Conservation (phyloP, 148 eudicot genomes). For the Chenopodium berlandieri region DNA sequence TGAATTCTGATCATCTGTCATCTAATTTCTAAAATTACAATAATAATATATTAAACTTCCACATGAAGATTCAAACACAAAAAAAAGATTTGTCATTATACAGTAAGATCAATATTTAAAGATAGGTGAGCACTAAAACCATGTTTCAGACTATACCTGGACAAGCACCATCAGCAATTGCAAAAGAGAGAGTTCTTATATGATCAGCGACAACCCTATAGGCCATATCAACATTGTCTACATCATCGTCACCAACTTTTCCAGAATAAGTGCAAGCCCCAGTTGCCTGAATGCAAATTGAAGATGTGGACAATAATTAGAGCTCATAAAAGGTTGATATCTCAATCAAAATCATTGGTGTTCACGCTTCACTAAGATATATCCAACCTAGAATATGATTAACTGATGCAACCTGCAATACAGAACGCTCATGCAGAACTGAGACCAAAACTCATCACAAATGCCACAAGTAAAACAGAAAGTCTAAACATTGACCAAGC, state of each 20-base stretch:
- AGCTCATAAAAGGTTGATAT: neutral
- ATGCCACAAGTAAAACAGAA: neutral
- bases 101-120: neutral
- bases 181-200: slow-evolving; percentile 97
- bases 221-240: slow-evolving; percentile 91
- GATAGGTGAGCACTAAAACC: neutral
- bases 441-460: neutral
- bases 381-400: neutral
- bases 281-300: slow-evolving; percentile 52
- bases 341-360: neutral
- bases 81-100: neutral
- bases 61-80: neutral
- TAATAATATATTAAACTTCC: neutral
- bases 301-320: neutral
- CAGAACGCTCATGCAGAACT: neutral
- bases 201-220: slow-evolving; percentile 98
- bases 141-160: slow-evolving; percentile 59
- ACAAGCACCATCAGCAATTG: slow-evolving; percentile 96
- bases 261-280: slow-evolving; percentile 81
- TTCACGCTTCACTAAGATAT: neutral
- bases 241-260: slow-evolving; percentile 88
- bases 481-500: neutral
- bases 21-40: neutral
- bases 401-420: neutral
- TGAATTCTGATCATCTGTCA: neutral